phyloP scores from a whole-genome alignment of 306 rosid genomes.

The Gastrolobium villosum region DNA sequence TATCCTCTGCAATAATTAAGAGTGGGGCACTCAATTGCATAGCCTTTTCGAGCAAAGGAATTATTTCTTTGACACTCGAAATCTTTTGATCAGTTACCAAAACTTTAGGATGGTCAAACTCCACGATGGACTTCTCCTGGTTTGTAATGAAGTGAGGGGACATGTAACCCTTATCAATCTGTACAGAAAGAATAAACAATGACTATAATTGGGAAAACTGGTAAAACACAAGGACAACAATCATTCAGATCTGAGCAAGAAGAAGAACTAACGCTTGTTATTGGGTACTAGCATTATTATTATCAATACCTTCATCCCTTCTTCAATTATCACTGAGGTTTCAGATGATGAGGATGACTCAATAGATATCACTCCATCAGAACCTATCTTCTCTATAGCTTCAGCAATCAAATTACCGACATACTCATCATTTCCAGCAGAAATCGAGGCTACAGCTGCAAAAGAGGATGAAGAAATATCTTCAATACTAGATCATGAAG shows the following conservation, averaged over 20 bases:
- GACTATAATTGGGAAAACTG: neutral
- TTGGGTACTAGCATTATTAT: conserved; percentile 6
- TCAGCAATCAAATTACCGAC: conserved; percentile 89
- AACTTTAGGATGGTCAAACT: conserved; percentile 87
- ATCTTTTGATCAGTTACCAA: conserved; percentile 96
- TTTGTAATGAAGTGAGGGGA: conserved; percentile 91
- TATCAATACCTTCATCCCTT: conserved; percentile 89
- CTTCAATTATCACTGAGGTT: conserved; percentile 86
- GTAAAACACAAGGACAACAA: conserved; percentile 8
- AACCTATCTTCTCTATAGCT: conserved; percentile 90
- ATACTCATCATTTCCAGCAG: conserved; percentile 93
- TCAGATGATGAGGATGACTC: conserved; percentile 86
- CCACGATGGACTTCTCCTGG: conserved; percentile 85
- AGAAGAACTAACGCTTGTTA: conserved; percentile 11
- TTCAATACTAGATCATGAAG: conserved; percentile 31
- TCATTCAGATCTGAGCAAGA: conserved; percentile 31
- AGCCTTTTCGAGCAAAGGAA: conserved; percentile 90
- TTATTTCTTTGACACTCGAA: conserved; percentile 75
- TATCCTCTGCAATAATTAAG: conserved; percentile 91
- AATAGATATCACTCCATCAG: conserved; percentile 85
- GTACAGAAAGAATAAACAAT: conserved; percentile 50
- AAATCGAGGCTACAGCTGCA: conserved; percentile 90
- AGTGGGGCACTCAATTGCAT: conserved; percentile 89
- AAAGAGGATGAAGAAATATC: conserved; percentile 30
- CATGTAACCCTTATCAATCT: conserved; percentile 96